phyloP scores from a whole-genome alignment of 2,329 filamentous ascomycete genomes.

The Diplocarpon rosae region DNA sequence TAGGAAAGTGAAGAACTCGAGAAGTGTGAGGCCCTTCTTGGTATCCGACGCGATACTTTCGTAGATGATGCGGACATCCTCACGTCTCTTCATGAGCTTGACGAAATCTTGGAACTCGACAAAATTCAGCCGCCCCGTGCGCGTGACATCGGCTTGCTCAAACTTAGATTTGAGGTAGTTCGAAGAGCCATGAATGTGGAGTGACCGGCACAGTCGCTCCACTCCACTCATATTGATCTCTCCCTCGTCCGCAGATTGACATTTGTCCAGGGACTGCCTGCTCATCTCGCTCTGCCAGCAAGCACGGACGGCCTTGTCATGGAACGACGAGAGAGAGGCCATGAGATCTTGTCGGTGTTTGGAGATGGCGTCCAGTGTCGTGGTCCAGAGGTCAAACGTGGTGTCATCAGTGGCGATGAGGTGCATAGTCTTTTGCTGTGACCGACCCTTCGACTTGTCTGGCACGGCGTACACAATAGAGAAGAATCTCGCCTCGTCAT shows the following conservation, averaged over 20 bases:
- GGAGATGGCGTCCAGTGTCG: conserved; percentile 72
- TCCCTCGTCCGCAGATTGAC: conserved; percentile 47
- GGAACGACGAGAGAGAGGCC: conserved; percentile 77
- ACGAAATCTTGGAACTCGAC: conserved; percentile 77
- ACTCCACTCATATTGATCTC: conserved; percentile 69
- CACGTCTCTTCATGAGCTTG: conserved; percentile 67
- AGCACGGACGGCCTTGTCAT: conserved; percentile 67
- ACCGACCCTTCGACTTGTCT: conserved; percentile 60
- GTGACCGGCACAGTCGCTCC: conserved; percentile 71
- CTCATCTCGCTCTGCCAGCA: conserved; percentile 84
- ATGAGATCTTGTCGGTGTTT: conserved; percentile 83
- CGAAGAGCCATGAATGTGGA: conserved; percentile 84
- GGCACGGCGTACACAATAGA: conserved; percentile 79
- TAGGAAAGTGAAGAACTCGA: conserved; percentile 69
- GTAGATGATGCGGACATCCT: conserved; percentile 70
- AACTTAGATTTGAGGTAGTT: conserved; percentile 66
- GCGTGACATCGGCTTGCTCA: conserved; percentile 54
- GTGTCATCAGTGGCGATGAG: conserved; percentile 67
- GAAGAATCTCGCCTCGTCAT: conserved; percentile 66
- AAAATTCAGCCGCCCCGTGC: conserved; percentile 60
- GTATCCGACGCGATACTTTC: conserved; percentile 45
- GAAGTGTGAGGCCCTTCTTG: conserved; percentile 54
- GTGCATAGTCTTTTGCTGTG: conserved; percentile 65
- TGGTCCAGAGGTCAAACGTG: conserved; percentile 69
- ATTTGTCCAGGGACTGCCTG: conserved; percentile 46